Conservation (phyloP, 352 stramenopile species). For the Phytophthora meadii region DNA sequence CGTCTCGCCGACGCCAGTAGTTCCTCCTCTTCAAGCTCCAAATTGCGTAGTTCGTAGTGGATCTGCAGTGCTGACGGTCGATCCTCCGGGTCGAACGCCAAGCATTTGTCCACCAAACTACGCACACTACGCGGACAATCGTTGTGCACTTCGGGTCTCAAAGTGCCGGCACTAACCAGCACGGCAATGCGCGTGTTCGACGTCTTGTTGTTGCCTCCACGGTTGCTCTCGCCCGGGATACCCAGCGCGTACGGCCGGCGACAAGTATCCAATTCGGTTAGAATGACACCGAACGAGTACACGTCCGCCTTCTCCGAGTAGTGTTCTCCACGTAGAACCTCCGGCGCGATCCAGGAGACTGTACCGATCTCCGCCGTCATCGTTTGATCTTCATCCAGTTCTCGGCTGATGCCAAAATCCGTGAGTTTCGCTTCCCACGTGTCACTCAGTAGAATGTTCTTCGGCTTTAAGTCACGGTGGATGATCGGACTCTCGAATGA, state of each 20-base stretch:
- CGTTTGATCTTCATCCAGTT: conserved; percentile 38
- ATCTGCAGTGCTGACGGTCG: conserved; percentile 71
- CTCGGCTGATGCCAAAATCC: conserved; percentile 64
- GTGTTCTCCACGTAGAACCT: conserved; percentile 64
- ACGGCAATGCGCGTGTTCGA: conserved; percentile 61
- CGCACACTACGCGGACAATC: conserved; percentile 62
- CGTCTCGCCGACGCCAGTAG: conserved; percentile 30
- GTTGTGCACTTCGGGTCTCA: conserved; percentile 53
- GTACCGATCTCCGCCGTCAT: conserved; percentile 70
- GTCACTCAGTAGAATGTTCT: conserved; percentile 62
- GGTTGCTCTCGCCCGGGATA: conserved; percentile 33
- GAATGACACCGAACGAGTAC: conserved; percentile 75
- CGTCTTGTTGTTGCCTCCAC: conserved; percentile 33
- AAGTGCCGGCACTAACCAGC: conserved; percentile 52
- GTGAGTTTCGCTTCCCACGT: conserved; percentile 55
- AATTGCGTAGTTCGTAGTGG: conserved; percentile 68
- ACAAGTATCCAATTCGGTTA: conserved; percentile 63
- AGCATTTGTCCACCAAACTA: conserved; percentile 55
- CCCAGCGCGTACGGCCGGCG: conserved; percentile 33
- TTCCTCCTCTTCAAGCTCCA: conserved; percentile 37
- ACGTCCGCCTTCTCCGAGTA: conserved; percentile 80
- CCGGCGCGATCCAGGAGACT: conserved; percentile 68
- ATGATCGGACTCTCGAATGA: conserved; percentile 54
- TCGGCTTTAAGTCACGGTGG: conserved; percentile 62
- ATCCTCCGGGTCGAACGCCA: conserved; percentile 57